Conservation (phyloP, 2,329 filamentous ascomycete species). For the Alternaria alternata region DNA sequence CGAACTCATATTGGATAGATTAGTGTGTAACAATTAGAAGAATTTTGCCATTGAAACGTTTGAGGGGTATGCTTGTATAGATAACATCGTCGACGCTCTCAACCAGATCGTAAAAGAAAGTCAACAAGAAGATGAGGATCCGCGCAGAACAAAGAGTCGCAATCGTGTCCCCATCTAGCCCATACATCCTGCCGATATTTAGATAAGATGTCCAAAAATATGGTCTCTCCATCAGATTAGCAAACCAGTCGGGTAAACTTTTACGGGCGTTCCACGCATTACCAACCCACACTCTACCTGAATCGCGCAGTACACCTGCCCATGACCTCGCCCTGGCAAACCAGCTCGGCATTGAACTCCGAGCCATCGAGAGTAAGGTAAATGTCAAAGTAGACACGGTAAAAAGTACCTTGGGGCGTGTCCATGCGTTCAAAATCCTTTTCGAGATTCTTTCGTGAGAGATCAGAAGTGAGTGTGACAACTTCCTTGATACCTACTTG, state of each 20-base stretch:
- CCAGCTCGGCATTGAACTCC: constrained; percentile 96
- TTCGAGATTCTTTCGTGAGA: constrained; percentile 97
- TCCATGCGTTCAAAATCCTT: constrained; percentile 99
- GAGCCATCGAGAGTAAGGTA: constrained; percentile 91
- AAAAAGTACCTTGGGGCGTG: constrained; percentile 83
- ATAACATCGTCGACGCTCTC: background rate
- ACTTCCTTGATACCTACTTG: constrained; percentile 93
- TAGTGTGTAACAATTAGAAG: background rate
- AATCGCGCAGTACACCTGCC: constrained; percentile 93
- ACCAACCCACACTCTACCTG: constrained; percentile 55
- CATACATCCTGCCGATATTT: background rate
- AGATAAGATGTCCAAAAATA: background rate
- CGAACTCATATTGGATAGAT: background rate
- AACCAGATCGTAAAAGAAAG: background rate
- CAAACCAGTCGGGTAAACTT: background rate
- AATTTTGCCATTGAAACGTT: constrained; percentile 2
- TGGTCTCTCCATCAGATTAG: background rate
- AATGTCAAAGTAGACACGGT: constrained; percentile 74
- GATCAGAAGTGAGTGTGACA: constrained; percentile 94
- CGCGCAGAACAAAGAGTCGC: background rate
- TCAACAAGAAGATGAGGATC: background rate
- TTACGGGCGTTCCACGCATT: background rate
- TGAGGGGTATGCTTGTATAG: constrained; percentile 2
- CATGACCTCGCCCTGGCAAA: constrained; percentile 99
- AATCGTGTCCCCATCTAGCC: background rate